Conservation (phyloP, 768 basidiomycete genomes). For the Rhodosporidiobolus sp. region DNA sequence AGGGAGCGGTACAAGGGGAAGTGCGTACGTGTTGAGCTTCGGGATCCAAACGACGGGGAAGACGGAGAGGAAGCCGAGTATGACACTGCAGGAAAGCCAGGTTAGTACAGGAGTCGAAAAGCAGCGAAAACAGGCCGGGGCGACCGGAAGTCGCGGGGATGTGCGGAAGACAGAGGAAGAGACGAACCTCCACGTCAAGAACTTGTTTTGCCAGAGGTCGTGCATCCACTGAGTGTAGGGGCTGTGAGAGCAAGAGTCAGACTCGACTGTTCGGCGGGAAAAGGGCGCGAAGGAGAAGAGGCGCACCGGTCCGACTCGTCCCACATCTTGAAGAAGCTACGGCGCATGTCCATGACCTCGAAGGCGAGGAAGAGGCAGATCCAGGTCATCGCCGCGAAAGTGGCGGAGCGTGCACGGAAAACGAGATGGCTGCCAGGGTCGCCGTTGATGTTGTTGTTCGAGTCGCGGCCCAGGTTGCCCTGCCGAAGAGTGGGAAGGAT, state of each 20-base stretch:
- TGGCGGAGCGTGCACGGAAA: conserved; percentile 50
- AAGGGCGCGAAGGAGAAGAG: no score
- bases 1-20: neutral
- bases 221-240: conserved; percentile 23
- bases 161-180: neutral
- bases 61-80: conserved; percentile 46
- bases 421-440: conserved; percentile 48
- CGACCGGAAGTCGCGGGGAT: neutral
- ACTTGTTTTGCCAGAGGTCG: conserved; percentile 34
- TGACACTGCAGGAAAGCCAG: conserved; percentile 44
- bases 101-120: neutral
- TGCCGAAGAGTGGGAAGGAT: neutral
- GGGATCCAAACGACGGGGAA: conserved; percentile 52
- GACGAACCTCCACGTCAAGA: conserved; percentile 33
- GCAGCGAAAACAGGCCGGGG: no score
- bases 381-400: conserved; percentile 47
- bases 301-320: conserved; percentile 16
- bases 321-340: conserved; percentile 46
- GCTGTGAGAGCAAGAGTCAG: neutral
- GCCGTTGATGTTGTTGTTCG: conserved; percentile 47
- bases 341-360: conserved; percentile 43
- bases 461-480: conserved; percentile 6
- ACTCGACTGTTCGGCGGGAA: neutral
- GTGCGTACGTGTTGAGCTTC: conserved; percentile 17
- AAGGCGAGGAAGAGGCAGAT: conserved; percentile 41